Percentiles rank a stretch among this genome's conserved stretches.
Conservation (phyloP, 2,329 filamentous ascomycete genomes). For the Neodidymelliopsis sp. region DNA sequence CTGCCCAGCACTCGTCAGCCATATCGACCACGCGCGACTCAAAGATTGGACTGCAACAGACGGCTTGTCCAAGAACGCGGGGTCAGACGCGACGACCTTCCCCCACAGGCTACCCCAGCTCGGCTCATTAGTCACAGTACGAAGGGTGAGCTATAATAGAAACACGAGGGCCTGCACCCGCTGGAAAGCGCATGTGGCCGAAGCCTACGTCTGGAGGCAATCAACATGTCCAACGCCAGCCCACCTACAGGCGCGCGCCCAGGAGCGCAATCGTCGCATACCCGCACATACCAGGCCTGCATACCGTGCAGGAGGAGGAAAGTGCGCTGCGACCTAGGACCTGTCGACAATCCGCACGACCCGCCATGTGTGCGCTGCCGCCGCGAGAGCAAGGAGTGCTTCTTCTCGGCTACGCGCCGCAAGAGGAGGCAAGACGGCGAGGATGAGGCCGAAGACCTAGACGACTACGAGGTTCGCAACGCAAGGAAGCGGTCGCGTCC, state of each 20-base stretch:
- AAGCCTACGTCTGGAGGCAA: not conserved
- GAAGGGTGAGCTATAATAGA: conserved; percentile 8
- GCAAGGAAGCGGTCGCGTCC: conserved; percentile 71
- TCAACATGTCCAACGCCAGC: conserved; percentile 7
- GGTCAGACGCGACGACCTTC: conserved; percentile 16
- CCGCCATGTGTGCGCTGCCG: conserved; percentile 94
- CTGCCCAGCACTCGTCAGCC: not conserved
- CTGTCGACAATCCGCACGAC: conserved; percentile 91
- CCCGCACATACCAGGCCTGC: conserved; percentile 47
- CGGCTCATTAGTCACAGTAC: conserved; percentile 10
- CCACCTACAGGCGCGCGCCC: conserved; percentile 10
- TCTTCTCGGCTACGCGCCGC: conserved; percentile 91
- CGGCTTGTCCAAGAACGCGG: conserved; percentile 8
- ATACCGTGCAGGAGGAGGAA: conserved; percentile 55
- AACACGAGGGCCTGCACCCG: conserved; percentile 13
- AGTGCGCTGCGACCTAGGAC: conserved; percentile 54
- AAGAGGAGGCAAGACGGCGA: conserved; percentile 77
- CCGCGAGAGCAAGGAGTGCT: conserved; percentile 95
- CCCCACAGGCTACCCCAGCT: conserved; percentile 14
- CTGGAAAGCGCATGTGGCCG: conserved; percentile 19
- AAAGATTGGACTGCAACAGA: not conserved
- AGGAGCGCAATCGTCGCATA: conserved; percentile 8
- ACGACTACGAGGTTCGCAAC: conserved; percentile 75
- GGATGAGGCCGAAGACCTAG: conserved; percentile 54
- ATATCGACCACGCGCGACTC: conserved; percentile 3